Percentiles rank a stretch among this genome's conserved stretches.
These are phyloP conservation scores for Xylaria sp. DNA, from an alignment of 2,329 filamentous ascomycete species.

Conservation along the genomic window DNA sequence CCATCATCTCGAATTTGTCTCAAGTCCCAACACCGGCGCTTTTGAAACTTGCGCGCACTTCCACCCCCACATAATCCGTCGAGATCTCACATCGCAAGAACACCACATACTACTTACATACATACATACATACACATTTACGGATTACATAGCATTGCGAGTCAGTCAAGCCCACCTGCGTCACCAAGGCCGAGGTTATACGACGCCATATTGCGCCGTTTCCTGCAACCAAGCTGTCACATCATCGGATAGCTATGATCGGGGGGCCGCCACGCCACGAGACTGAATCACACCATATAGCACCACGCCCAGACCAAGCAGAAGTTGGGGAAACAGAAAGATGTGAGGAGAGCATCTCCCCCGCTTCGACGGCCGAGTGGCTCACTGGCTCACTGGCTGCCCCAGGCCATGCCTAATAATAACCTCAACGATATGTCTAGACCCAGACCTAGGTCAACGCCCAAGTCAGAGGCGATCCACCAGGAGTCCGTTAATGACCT, in stretches of 20 bases:
- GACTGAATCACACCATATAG: slow-evolving; percentile 13
- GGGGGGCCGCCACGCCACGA: slow-evolving; percentile 10
- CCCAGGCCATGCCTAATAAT: background rate
- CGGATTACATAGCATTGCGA: background rate
- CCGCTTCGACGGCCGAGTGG: background rate
- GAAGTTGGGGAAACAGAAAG: background rate
- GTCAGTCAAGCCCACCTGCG: slow-evolving; percentile 11
- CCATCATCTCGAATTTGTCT: background rate
- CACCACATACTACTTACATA: background rate
- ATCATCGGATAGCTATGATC: slow-evolving; percentile 2
- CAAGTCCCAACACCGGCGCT: too few species aligned
- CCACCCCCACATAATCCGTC: background rate
- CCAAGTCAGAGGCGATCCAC: background rate
- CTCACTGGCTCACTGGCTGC: background rate
- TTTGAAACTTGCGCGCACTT: too few species aligned
- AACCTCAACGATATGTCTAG: background rate
- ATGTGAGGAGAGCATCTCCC: background rate
- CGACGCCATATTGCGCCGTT: slow-evolving; percentile 13
- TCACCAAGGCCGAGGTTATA: slow-evolving; percentile 9
- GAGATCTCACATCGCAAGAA: background rate
- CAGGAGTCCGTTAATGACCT: background rate
- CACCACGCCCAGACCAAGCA: background rate
- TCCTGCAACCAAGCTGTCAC: slow-evolving; percentile 5
- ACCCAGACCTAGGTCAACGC: background rate
- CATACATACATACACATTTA: background rate